Base-by-base conservation (phyloP, 306 rosid genomes). In the Elaeagnus macrophylla region DNA sequence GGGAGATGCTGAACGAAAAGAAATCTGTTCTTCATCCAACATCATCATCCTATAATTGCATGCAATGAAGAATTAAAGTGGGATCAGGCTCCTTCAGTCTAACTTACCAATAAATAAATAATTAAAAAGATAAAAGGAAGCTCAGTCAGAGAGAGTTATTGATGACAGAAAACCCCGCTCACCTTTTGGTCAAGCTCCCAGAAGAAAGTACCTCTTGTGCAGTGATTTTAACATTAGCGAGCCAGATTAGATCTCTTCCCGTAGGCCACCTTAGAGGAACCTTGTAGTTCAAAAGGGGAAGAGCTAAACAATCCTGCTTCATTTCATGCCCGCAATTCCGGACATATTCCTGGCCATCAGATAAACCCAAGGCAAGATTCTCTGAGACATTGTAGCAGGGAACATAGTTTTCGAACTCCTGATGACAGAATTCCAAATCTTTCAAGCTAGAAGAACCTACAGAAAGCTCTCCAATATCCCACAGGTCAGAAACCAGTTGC, bases 191-290 rank as follows among this genome's bases (percentile, higher is more conserved):
- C 54, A 93, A 64, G 81, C 96, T 93, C 72, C 99, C 96, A 12
- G 99, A 93, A 54, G 86, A 82, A 78, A 88, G 96, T 60, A 84
- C 96, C 72, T 93, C 90, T 74, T 93, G 89, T 39, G 99, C 96
- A 15, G 94, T 79, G 61, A 88, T 73, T 76, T 87, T 77, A 67
- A 88, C 99, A 75, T 93, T 93, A 52, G 90, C 68, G 72, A 81
- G 46, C 96, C 99, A 93, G 48, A 93, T 88, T 60, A 93, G 82
- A 74, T 93, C 99, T 79, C 72, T 84, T 64, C 99, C 99, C 4
- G 88, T 93, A 0, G 99, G 96, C 99, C 99, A 93, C 76, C 81
- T 77, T 56, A 93, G 95, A 67, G 99, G 99, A 79, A 93, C 83
- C 76, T 75, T 93, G 76, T 93, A 93, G 60, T 83, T 84, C 47